Conservation (phyloP, 83 land plant genomes). For the Larix sibirica region DNA sequence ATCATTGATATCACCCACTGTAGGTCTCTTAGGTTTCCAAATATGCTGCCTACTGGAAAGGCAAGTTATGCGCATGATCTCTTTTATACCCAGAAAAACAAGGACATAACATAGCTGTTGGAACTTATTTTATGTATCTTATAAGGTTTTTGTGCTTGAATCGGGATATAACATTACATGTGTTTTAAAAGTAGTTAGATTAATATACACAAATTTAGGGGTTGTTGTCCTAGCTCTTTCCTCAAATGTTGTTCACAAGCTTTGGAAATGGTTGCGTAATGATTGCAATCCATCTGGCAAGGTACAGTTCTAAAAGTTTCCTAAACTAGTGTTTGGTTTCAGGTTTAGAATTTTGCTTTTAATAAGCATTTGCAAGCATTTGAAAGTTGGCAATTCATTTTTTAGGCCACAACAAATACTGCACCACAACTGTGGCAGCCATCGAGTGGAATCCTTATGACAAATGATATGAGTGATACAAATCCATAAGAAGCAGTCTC, state of each 20-base stretch:
- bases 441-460: no score
- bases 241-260: conserved; percentile 84
- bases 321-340: no score
- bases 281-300: conserved; percentile 76
- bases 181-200: conserved; percentile 59
- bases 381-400: no score
- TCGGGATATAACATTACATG: neutral
- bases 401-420: no score
- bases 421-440: no score
- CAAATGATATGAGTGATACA: no score
- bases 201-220: conserved; percentile 88
- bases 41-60: conserved; percentile 36
- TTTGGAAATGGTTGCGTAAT: conserved; percentile 91
- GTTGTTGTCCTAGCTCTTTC: conserved; percentile 70
- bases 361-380: no score
- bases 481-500: no score
- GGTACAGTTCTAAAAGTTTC: no score
- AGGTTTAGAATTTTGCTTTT: no score
- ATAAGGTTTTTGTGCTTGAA: neutral
- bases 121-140: neutral
- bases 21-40: conserved; percentile 39
- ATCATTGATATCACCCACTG: conserved; percentile 39
- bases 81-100: no score
- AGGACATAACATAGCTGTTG: neutral
- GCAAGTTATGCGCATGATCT: conserved; percentile 5